Conservation (phyloP, 2,329 filamentous ascomycete species). For the Cryphonectria japonica region DNA sequence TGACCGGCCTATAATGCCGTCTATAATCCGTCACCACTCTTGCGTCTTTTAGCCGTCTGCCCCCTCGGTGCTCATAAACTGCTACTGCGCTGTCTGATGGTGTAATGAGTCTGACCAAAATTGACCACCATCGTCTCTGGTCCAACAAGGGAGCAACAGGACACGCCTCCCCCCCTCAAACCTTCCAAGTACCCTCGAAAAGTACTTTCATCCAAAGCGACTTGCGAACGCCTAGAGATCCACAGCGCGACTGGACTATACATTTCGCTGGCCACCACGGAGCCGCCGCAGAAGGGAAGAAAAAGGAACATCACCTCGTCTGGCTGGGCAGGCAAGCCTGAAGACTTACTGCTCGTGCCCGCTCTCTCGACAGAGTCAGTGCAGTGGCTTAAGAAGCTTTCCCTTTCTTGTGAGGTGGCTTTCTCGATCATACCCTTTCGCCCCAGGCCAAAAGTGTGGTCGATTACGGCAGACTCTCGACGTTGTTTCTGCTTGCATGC, state of each 20-base stretch:
- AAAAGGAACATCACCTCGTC: neutral
- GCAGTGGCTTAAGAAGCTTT: slow-evolving; percentile 8
- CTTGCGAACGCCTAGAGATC: neutral
- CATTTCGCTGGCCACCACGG: neutral
- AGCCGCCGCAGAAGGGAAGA: neutral
- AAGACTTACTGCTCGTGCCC: neutral
- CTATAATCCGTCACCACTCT: slow-evolving; percentile 15
- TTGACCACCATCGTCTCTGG: neutral
- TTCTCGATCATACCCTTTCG: slow-evolving; percentile 9
- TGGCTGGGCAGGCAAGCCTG: neutral
- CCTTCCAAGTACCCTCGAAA: neutral
- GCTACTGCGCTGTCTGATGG: neutral
- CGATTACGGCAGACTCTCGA: neutral
- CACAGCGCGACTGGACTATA: neutral
- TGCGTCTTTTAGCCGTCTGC: slow-evolving; percentile 11
- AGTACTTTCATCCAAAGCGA: neutral
- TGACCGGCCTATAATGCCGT: slow-evolving; percentile 25
- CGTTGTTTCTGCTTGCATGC: slow-evolving; percentile 8
- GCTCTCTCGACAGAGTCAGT: slow-evolving; percentile 1
- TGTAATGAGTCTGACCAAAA: slow-evolving; percentile 12
- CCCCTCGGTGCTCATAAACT: neutral
- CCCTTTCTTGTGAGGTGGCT: neutral
- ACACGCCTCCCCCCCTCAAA: neutral
- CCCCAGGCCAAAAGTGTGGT: neutral
- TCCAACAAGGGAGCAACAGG: neutral